Percentiles rank a stretch among this genome's conserved stretches.
Evolutionary conservation across 2,329 filamentous ascomycete genomes (phyloP).

Genomic region (Septoria petroselini): DNA sequence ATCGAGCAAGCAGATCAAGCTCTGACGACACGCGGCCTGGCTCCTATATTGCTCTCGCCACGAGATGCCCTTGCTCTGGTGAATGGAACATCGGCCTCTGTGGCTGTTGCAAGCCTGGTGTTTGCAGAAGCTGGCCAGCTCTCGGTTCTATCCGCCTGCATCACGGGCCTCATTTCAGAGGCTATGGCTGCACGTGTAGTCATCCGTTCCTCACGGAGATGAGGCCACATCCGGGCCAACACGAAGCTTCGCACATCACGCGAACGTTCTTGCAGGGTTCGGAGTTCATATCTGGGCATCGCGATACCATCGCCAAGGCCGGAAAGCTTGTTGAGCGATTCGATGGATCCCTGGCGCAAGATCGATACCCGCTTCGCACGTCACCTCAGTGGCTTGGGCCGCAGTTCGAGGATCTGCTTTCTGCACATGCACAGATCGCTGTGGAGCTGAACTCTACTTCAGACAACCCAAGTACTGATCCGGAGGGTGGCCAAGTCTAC

Average conservation of each 20-base stretch:
- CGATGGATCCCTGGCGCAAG: slow-evolving; percentile 54
- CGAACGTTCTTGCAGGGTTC: slow-evolving; percentile 45
- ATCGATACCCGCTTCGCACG: slow-evolving; percentile 63
- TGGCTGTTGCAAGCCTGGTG: slow-evolving; percentile 47
- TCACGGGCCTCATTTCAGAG: slow-evolving; percentile 62
- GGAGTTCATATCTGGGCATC: slow-evolving; percentile 9
- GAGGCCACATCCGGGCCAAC: slow-evolving; percentile 61
- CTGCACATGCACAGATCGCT: slow-evolving; percentile 56
- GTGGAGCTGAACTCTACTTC: slow-evolving; percentile 65
- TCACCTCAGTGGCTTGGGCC: slow-evolving; percentile 68
- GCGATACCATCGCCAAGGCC: slow-evolving; percentile 24
- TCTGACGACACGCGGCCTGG: slow-evolving; percentile 34
- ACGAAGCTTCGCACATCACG: slow-evolving; percentile 57
- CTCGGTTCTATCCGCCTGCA: slow-evolving; percentile 53
- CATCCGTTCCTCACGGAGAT: slow-evolving; percentile 57
- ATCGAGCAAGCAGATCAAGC: slow-evolving; percentile 37
- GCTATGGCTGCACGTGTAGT: slow-evolving; percentile 56
- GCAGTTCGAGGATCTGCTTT: slow-evolving; percentile 59
- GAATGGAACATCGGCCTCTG: slow-evolving; percentile 51
- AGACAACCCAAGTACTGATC: slow-evolving; percentile 62
- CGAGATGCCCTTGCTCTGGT: slow-evolving; percentile 54
- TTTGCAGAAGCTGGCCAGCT: slow-evolving; percentile 55
- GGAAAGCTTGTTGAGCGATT: not conserved
- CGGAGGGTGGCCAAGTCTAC: slow-evolving; percentile 44
- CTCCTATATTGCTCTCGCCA: slow-evolving; percentile 42